Evolutionary conservation across 2,329 filamentous ascomycete genomes (phyloP), one percentile per base, ranked within the genome.

Genomic region (Penicillium paneum): DNA sequence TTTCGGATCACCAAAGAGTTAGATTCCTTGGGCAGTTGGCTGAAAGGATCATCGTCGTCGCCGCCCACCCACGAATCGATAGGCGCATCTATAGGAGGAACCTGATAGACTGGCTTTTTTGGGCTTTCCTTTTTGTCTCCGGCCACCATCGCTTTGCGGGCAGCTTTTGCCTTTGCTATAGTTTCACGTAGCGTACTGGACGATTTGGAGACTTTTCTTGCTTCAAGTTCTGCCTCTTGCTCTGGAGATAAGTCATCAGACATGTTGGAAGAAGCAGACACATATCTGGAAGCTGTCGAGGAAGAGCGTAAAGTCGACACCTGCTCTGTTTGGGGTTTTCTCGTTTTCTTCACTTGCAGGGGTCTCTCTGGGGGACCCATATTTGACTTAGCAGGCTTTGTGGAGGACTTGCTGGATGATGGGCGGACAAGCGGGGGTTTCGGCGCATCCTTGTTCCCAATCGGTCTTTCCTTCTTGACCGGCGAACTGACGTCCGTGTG

Each of bases 141-240:
- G 67, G 66, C 49, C 49, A 59, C 67, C 5, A 71, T 70, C 11
- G 83, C 85, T 58, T 85, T 83, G 53, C 84, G 88, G 2, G 91
- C 89, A 2, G 91, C 91, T 68, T 93, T 96, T 0, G 94, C 93
- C 64, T 92, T 93, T 35, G 92, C 91, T 59, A 97, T 97, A 50
- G 94, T 92, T 48, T 97, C 91, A 32, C 94, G 85, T 13, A 99
- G 76, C 0, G 91, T 87, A 15, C 83, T 79, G 0, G 93, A 97
- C 0, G 91, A 91, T 64, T 89, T 94, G 6, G 77, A 74, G 0
- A 71, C 71, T 54, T 77, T 81, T 34, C 72, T 69, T 13, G 72
- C 66, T 54, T 76, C 74, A 21, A 49, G 48, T 41, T 70, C 68
- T 3, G 63, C 48, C 19, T 67, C 63, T 28, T 67, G 59, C 43